Conservation (phyloP, 176 grass and related monocot genomes). For the Olyra latifolia region DNA sequence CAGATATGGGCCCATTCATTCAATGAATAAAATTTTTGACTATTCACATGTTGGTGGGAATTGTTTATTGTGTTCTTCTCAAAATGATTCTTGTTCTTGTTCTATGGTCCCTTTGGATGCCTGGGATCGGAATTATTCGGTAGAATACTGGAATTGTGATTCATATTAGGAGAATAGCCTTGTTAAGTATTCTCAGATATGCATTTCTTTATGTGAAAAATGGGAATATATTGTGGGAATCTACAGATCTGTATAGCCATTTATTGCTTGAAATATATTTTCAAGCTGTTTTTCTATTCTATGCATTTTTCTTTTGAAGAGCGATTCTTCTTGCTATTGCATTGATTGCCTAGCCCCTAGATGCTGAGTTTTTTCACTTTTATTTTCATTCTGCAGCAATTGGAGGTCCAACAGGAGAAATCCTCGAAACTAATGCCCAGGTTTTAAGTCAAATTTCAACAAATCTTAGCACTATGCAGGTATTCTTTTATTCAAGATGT, state of each 20-base stretch:
- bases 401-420: conserved; percentile 76
- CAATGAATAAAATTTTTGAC: background rate
- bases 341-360: background rate
- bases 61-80: background rate
- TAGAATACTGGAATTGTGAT: conserved; percentile 1
- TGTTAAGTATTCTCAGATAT: conserved; percentile 2
- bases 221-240: background rate
- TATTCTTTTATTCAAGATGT: conserved; percentile 35
- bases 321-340: background rate
- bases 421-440: conserved; percentile 74
- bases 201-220: background rate
- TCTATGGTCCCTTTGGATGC: background rate
- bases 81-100: background rate
- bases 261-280: background rate
- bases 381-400: conserved; percentile 54
- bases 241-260: background rate
- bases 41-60: background rate
- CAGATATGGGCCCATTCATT: background rate
- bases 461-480: conserved; percentile 84
- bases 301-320: conserved; percentile 9
- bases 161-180: background rate
- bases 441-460: conserved; percentile 75
- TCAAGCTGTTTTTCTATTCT: background rate
- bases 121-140: background rate
- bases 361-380: background rate